A percentile compares a stretch with the other conserved stretches of the same genome.
Evolutionary conservation across 768 basidiomycete species (phyloP).

Genomic region (Suillus brevipes): DNA sequence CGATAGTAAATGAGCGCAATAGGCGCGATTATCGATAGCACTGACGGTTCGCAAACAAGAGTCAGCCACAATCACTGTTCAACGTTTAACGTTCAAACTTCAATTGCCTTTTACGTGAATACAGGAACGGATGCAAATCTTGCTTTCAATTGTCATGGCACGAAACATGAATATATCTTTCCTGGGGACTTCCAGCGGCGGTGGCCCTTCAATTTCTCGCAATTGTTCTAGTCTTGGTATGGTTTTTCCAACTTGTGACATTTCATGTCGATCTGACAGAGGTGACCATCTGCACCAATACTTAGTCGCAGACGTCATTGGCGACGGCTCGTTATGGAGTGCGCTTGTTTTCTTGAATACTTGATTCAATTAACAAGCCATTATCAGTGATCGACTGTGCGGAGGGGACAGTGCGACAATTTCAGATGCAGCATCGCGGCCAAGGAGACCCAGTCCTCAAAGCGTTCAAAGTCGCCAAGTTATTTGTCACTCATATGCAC

Average conservation of each 20-base stretch:
- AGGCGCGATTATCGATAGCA: constrained; percentile 1
- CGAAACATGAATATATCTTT: constrained; percentile 61
- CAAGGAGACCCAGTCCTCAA: constrained; percentile 35
- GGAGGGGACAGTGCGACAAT: constrained; percentile 76
- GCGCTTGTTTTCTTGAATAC: constrained; percentile 23
- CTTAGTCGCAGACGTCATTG: constrained; percentile 54
- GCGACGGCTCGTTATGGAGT: constrained; percentile 69
- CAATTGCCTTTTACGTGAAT: constrained; percentile 26
- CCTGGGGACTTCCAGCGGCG: constrained; percentile 75
- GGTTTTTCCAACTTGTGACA: neutral
- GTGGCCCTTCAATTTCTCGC: constrained; percentile 70
- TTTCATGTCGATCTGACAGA: constrained; percentile 3
- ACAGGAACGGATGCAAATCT: constrained; percentile 13
- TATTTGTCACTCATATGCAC: constrained; percentile 88
- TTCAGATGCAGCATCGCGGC: constrained; percentile 51
- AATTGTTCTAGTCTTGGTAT: constrained; percentile 68
- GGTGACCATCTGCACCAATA: neutral
- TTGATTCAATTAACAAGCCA: constrained; percentile 9
- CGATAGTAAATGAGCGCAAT: constrained; percentile 12
- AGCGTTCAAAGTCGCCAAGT: constrained; percentile 53
- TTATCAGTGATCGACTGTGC: constrained; percentile 78
- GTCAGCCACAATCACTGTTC: constrained; percentile 17
- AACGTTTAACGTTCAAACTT: constrained; percentile 33
- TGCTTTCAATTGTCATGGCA: constrained; percentile 28
- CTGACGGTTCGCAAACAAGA: constrained; percentile 9